These are phyloP conservation scores for Pleurotus eryngii DNA, from an alignment of 768 basidiomycete genomes.

Conservation along the genomic window DNA sequence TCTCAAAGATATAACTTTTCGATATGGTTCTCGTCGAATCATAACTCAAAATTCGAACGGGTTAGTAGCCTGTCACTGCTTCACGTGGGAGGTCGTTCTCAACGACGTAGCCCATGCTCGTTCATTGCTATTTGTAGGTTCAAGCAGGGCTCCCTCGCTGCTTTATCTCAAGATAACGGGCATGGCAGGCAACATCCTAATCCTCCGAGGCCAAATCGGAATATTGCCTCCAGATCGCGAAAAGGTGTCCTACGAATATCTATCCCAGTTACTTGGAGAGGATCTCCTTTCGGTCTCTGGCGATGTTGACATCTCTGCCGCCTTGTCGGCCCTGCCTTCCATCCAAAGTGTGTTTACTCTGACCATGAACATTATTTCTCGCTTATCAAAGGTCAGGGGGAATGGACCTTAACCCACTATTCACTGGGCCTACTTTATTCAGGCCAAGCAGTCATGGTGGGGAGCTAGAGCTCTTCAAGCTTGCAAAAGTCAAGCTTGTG, in stretches of 20 bases:
- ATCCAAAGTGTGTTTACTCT: constrained; percentile 60
- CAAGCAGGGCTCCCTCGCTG: background rate
- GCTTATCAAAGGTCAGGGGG: constrained; percentile 50
- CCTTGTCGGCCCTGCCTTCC: constrained; percentile 70
- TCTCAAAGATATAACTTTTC: constrained; percentile 65
- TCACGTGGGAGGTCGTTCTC: background rate
- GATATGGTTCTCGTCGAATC: constrained; percentile 34
- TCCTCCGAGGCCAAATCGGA: constrained; percentile 77
- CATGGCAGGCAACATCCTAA: constrained; percentile 75
- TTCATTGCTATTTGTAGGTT: constrained; percentile 83
- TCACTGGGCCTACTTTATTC: constrained; percentile 68
- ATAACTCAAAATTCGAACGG: constrained; percentile 86
- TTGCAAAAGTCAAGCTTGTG: constrained; percentile 75
- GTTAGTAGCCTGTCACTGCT: constrained; percentile 36
- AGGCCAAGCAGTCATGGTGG: constrained; percentile 63
- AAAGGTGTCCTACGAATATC: constrained; percentile 79
- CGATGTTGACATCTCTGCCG: constrained; percentile 64
- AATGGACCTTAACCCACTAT: constrained; percentile 85
- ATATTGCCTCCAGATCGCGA: constrained; percentile 64
- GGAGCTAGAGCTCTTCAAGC: constrained; percentile 82
- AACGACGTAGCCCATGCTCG: constrained; percentile 68
- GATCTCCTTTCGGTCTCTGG: constrained; percentile 59
- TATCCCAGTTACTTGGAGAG: constrained; percentile 81
- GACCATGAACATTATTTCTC: no score
- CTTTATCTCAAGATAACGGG: background rate